Evolutionary conservation across 495 filamentous ascomycete genomes (phyloP), one percentile per base, ranked within the genome.

Genomic region (Pseudoneurospora amorphoporcata): DNA sequence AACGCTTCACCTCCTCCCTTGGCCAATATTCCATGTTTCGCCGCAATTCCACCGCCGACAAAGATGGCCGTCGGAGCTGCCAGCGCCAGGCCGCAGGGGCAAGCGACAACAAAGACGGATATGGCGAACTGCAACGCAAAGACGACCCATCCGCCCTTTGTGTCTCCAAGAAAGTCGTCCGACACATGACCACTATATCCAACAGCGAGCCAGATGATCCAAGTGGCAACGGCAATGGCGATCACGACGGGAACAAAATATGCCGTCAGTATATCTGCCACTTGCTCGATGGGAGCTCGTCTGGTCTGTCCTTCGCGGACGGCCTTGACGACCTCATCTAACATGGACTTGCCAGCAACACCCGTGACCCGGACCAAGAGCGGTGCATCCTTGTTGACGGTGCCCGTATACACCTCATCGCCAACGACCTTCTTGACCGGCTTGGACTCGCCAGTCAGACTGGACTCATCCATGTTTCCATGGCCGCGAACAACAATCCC

Each of bases 1-100:
- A 98, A 98, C 1, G 95, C 95, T 77, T 97, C 93, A 35, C 95
- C 95, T 19, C 95, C 95, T n/a, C 95, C 95, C 80, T 95, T 95
- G 73, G 94, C 95, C 4, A 98, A 83, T 69, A 98, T 96, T 6
- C 95, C 95, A 77, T 94, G 84, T 75, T 91, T 90, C 4, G 95
- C 95, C 16, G 95, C 95, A 3, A 98, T 80, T 0, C 94, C 95
- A 69, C 92, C 89, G 7, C 95, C 95, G 40, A 98, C 95, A 77
- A 96, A 97, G 39, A 98, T 87, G 3, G 95, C 95, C 0, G 95
- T 98, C 17, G 95, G 95, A 3, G 95, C 94, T 71, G 95, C 95
- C 37, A 98, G 89, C 3, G 91, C 95, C 68, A 98, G 88, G 23
- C 95, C 95, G 75, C 95, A 98, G 14, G 95, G 95, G 79, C 95